Conservation (phyloP, 1,284 basidiomycete genomes). For the Cryptococcus floricola region DNA sequence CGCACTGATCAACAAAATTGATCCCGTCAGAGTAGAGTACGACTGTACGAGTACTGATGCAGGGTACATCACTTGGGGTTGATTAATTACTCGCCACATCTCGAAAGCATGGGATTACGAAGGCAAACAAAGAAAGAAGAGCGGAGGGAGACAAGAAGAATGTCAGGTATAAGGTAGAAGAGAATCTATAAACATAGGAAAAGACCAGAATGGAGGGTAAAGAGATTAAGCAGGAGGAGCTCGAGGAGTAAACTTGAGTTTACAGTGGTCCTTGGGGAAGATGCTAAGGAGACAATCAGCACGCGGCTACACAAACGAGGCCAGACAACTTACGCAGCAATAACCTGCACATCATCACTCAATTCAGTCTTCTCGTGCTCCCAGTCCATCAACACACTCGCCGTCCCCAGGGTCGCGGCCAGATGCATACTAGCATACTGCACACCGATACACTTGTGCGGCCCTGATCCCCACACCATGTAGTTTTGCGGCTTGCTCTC, state of each 20-base stretch:
- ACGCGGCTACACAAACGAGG: neutral
- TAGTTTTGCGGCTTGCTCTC: constrained; percentile 90
- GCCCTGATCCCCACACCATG: constrained; percentile 90
- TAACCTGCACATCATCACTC: constrained; percentile 83
- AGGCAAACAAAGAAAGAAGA: no score
- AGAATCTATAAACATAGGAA: no score
- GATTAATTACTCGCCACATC: no score
- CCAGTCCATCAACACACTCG: constrained; percentile 77
- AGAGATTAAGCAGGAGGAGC: constrained; percentile 30
- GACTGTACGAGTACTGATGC: no score
- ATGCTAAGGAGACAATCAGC: constrained; percentile 50
- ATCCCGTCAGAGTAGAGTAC: no score
- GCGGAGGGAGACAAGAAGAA: no score
- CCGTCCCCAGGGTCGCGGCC: constrained; percentile 77
- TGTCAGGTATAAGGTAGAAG: no score
- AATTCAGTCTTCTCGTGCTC: constrained; percentile 76
- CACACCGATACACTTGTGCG: constrained; percentile 87
- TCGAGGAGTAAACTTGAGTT: constrained; percentile 62
- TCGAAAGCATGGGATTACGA: no score
- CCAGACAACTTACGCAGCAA: constrained; percentile 60
- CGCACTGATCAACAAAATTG: no score
- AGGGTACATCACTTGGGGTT: no score
- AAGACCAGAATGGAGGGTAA: neutral
- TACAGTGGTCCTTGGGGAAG: constrained; percentile 90
- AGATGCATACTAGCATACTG: constrained; percentile 95